Conservation (phyloP, 176 grass and related monocot genomes). For the Zea mays region DNA sequence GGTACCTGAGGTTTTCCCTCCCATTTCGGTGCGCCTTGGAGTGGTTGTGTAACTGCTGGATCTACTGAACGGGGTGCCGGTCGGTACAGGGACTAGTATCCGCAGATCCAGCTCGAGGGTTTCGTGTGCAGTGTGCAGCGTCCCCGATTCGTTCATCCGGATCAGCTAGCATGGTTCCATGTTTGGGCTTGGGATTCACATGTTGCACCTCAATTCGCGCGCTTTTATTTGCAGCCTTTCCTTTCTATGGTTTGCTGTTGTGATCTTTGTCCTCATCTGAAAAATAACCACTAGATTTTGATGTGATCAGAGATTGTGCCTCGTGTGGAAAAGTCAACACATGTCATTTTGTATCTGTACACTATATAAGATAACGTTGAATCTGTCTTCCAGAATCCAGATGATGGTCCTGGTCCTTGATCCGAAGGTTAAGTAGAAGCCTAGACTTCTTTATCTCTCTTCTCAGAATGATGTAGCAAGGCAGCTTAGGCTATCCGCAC, state of each 20-base stretch:
- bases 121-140: not conserved
- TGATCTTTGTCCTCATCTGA: not conserved
- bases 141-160: not conserved
- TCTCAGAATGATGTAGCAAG: not conserved
- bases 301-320: not conserved
- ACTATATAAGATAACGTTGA: not conserved
- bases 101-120: constrained; percentile 24
- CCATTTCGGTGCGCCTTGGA: not conserved
- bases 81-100: not conserved
- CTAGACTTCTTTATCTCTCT: not conserved
- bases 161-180: not conserved
- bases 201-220: constrained; percentile 4
- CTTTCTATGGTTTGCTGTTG: not conserved
- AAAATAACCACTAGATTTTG: not conserved
- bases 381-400: not conserved
- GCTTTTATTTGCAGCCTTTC: not conserved
- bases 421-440: not conserved
- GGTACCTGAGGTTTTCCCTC: not conserved
- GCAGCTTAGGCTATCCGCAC: not conserved
- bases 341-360: not conserved
- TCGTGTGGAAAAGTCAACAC: not conserved
- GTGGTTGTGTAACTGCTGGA: constrained; percentile 13
- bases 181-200: not conserved
- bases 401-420: not conserved
- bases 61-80: constrained; percentile 44